These are phyloP conservation scores for Populus tremula DNA, from an alignment of 345 rosid genomes.

Conservation along the genomic window DNA sequence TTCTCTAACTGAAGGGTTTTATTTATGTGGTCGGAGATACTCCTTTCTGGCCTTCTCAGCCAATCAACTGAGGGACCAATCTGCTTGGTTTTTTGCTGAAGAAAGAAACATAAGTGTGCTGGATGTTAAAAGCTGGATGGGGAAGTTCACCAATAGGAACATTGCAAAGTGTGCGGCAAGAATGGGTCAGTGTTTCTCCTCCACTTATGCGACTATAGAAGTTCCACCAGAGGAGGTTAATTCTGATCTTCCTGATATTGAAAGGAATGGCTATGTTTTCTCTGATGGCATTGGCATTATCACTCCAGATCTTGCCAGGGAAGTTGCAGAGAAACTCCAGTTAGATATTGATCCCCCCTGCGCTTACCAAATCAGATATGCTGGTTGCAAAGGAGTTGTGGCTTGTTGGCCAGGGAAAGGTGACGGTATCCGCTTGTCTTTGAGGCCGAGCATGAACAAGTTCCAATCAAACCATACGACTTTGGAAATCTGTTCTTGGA, in stretches of 20 bases:
- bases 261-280: constrained; percentile 57
- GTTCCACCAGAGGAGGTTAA: constrained; percentile 55
- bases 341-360: constrained; percentile 52
- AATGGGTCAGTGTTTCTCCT: constrained; percentile 96
- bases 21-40: constrained; percentile 71
- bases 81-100: constrained; percentile 96
- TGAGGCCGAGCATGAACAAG: constrained; percentile 73
- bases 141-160: constrained; percentile 57
- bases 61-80: constrained; percentile 82
- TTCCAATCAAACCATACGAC: constrained; percentile 62
- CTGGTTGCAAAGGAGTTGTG: constrained; percentile 88
- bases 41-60: constrained; percentile 90
- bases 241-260: constrained; percentile 49
- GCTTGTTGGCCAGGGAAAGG: constrained; percentile 81
- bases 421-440: constrained; percentile 56
- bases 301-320: constrained; percentile 73
- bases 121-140: constrained; percentile 68
- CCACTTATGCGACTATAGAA: constrained; percentile 83
- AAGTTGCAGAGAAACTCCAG: constrained; percentile 67
- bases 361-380: constrained; percentile 90
- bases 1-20: constrained; percentile 70
- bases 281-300: constrained; percentile 90
- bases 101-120: constrained; percentile 45
- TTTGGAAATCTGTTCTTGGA: constrained; percentile 86
- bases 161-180: constrained; percentile 88